These are phyloP conservation scores for Syncephalis plumigaleata DNA, from an alignment of 371 early-diverging fungal species.

Conservation along the genomic window DNA sequence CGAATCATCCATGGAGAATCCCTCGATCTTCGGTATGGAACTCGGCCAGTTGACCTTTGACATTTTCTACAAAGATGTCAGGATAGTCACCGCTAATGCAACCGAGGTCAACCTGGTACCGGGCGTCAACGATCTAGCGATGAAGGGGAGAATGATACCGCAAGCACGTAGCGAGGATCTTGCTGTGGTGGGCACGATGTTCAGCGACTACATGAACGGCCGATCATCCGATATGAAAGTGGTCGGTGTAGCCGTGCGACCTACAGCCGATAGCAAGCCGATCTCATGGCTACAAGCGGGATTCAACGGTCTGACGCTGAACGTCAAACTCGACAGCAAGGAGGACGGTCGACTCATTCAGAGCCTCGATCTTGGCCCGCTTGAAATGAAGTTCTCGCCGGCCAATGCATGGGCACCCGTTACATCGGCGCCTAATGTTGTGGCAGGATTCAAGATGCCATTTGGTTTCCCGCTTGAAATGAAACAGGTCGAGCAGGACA, in stretches of 20 bases:
- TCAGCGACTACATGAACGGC: constrained; percentile 29
- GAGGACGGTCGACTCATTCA: constrained; percentile 1
- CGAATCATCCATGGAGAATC: constrained; percentile 22
- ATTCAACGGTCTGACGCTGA: constrained; percentile 2
- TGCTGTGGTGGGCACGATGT: constrained; percentile 20
- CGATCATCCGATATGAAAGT: constrained; percentile 20
- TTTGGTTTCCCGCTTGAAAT: constrained; percentile 6
- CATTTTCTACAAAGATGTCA: constrained; percentile 22
- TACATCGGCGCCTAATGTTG: not conserved
- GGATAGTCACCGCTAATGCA: constrained; percentile 20
- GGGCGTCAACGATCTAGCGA: constrained; percentile 21
- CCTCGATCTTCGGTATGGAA: constrained; percentile 30
- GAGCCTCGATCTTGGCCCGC: constrained; percentile 1
- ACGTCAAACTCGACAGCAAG: constrained; percentile 2
- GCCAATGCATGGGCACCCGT: constrained; percentile 1
- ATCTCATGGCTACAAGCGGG: constrained; percentile 8
- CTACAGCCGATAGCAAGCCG: constrained; percentile 1
- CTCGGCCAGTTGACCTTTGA: constrained; percentile 25
- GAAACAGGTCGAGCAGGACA: constrained; percentile 7
- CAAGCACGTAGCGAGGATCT: constrained; percentile 15
- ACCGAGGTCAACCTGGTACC: constrained; percentile 15
- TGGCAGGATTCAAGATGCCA: constrained; percentile 5
- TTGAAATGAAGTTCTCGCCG: constrained; percentile 3
- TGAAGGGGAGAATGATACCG: constrained; percentile 23
- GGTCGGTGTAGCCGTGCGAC: constrained; percentile 5